Conservation (phyloP, 2,329 filamentous ascomycete species). For the Fusarium pininemorale region DNA sequence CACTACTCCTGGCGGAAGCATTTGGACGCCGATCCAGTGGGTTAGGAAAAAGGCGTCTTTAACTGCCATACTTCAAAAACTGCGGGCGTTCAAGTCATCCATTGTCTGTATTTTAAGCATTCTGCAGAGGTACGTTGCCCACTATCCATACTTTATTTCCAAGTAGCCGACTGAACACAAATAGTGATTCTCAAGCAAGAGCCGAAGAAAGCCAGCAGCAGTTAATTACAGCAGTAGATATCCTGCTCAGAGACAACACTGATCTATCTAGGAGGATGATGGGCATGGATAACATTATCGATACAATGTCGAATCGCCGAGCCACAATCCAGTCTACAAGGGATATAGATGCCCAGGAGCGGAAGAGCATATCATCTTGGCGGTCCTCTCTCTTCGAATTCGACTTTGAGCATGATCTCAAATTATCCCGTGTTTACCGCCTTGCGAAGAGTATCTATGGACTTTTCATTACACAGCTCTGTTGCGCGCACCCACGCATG, state of each 20-base stretch:
- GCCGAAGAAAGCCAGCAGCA: not conserved
- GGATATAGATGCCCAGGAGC: rapidly evolving
- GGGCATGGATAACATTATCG: rapidly evolving
- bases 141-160: rapidly evolving
- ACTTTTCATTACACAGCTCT: not conserved
- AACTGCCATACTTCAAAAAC: rapidly evolving
- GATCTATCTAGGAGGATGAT: not conserved
- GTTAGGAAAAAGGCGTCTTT: not conserved
- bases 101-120: not conserved
- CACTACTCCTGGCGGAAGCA: rapidly evolving
- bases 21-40: not conserved
- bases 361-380: rapidly evolving
- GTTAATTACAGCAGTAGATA: not conserved
- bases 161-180: rapidly evolving
- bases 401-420: not conserved
- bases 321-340: not conserved
- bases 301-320: not conserved
- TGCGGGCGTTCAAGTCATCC: rapidly evolving
- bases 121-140: not conserved
- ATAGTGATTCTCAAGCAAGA: not conserved
- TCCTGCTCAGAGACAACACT: not conserved
- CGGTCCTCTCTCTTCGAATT: not conserved
- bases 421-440: not conserved
- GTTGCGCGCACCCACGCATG: not conserved
- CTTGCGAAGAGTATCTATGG: not conserved